A percentile compares a stretch with the other conserved stretches of the same genome.
Evolutionary conservation across 2,329 filamentous ascomycete species (phyloP).

Genomic region (Colletotrichum paranaense): DNA sequence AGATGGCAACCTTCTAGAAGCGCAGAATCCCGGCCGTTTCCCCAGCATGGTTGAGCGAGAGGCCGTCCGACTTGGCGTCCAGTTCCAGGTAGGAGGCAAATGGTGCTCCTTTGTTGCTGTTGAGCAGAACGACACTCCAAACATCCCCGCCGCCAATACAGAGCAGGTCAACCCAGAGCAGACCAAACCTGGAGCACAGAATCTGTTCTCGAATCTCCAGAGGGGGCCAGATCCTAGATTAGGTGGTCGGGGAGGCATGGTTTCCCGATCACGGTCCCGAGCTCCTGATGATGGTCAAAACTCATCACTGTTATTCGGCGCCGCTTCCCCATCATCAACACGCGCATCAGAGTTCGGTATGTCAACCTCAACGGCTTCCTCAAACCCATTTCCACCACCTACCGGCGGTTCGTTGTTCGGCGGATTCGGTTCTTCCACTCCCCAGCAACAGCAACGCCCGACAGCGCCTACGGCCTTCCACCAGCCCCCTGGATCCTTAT

Average conservation of each 20-base stretch:
- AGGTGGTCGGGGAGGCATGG: neutral
- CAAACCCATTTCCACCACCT: too few relatives aligned
- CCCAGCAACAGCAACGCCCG: neutral
- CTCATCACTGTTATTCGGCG: too few relatives aligned
- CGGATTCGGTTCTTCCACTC: too few relatives aligned
- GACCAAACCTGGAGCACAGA: neutral
- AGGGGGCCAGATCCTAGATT: neutral
- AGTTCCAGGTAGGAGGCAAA: constrained; percentile 75
- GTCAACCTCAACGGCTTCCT: too few relatives aligned
- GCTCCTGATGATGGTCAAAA: too few relatives aligned
- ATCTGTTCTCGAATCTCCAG: neutral
- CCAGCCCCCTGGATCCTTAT: neutral
- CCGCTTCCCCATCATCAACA: too few relatives aligned
- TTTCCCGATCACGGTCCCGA: too few relatives aligned
- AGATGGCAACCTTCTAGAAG: constrained; percentile 56
- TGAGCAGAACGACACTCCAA: constrained; percentile 49
- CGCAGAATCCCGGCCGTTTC: constrained; percentile 62
- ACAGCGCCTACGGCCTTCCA: neutral
- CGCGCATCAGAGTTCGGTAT: too few relatives aligned
- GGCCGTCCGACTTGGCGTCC: constrained; percentile 72
- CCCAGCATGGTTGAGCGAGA: constrained; percentile 72
- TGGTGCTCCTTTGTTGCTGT: constrained; percentile 81
- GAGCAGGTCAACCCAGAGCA: neutral
- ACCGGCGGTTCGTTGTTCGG: too few relatives aligned
- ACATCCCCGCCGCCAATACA: neutral